Evolutionary conservation across 306 rosid genomes (phyloP).

Genomic region (Glycine tomentella): DNA sequence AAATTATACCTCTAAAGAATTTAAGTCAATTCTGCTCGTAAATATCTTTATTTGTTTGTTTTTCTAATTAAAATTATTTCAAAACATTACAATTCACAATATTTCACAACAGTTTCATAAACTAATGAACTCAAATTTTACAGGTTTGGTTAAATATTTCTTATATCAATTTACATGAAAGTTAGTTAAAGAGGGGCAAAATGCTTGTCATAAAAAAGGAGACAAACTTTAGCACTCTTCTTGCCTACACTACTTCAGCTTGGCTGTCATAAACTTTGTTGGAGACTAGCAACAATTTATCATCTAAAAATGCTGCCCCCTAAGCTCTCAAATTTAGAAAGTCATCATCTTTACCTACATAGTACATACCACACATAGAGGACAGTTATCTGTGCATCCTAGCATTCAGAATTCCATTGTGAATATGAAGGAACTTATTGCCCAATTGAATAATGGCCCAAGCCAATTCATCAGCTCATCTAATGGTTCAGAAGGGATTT

Average conservation of each 20-base stretch:
- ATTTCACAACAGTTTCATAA: not conserved
- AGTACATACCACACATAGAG: not conserved
- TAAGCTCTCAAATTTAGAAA: not conserved
- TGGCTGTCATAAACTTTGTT: conserved; percentile 17
- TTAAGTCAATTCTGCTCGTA: not conserved
- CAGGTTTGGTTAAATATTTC: no score
- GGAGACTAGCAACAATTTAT: not conserved
- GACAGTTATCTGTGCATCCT: conserved; percentile 1
- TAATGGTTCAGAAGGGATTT: conserved; percentile 29
- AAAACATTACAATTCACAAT: conserved; percentile 16
- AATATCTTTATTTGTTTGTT: conserved; percentile 6
- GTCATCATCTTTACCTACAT: conserved; percentile 8
- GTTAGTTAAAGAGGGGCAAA: conserved; percentile 31
- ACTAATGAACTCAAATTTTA: no score
- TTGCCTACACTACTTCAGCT: conserved; percentile 14
- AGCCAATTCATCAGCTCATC: not conserved
- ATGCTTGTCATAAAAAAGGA: conserved; percentile 26
- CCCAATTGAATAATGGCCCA: not conserved
- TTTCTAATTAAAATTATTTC: conserved; percentile 5
- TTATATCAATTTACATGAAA: no score
- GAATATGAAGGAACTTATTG: not conserved
- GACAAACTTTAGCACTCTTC: conserved; percentile 16
- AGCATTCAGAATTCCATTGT: conserved; percentile 10
- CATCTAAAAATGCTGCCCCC: conserved; percentile 1
- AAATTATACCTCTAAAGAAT: conserved; percentile 7